Conservation (phyloP, 2,329 filamentous ascomycete genomes). For the Aspergillus glaucus region DNA sequence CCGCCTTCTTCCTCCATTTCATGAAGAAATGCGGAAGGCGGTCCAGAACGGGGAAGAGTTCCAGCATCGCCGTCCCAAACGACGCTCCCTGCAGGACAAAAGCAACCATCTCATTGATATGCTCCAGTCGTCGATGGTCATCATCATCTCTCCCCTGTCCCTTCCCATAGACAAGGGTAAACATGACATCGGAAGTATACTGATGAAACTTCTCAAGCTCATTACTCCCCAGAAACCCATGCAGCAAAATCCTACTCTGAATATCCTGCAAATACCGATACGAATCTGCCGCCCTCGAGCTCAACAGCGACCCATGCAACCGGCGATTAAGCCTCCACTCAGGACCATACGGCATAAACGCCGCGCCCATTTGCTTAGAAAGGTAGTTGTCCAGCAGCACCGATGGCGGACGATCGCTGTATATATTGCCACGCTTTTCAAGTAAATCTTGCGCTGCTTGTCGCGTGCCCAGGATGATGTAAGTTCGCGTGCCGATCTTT, state of each 20-base stretch:
- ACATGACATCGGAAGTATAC: constrained; percentile 46
- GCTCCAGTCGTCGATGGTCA: constrained; percentile 38
- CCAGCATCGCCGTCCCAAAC: constrained; percentile 3
- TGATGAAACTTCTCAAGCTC: constrained; percentile 43
- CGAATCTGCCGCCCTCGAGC: constrained; percentile 36
- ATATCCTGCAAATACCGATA: constrained; percentile 47
- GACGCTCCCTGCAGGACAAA: constrained; percentile 8
- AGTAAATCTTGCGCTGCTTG: constrained; percentile 31
- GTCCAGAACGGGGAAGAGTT: constrained; percentile 8
- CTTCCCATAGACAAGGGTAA: constrained; percentile 48
- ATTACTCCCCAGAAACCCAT: constrained; percentile 33
- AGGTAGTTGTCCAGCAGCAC: constrained; percentile 22
- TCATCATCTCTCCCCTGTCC: constrained; percentile 38
- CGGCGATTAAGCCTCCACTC: constrained; percentile 41
- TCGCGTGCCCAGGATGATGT: constrained; percentile 30
- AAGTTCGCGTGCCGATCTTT: constrained; percentile 23
- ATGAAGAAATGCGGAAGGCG: constrained; percentile 1
- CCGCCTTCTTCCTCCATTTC: constrained; percentile 7
- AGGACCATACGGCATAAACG: constrained; percentile 47
- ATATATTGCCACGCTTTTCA: constrained; percentile 32
- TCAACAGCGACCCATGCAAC: constrained; percentile 41
- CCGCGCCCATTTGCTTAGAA: constrained; percentile 34
- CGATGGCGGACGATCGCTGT: constrained; percentile 32
- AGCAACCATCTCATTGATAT: constrained; percentile 40
- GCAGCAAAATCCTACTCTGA: constrained; percentile 42